Percentiles rank a stretch among this genome's conserved stretches.
Conservation (phyloP, 2,329 filamentous ascomycete species). For the Calonectria fujianensis region DNA sequence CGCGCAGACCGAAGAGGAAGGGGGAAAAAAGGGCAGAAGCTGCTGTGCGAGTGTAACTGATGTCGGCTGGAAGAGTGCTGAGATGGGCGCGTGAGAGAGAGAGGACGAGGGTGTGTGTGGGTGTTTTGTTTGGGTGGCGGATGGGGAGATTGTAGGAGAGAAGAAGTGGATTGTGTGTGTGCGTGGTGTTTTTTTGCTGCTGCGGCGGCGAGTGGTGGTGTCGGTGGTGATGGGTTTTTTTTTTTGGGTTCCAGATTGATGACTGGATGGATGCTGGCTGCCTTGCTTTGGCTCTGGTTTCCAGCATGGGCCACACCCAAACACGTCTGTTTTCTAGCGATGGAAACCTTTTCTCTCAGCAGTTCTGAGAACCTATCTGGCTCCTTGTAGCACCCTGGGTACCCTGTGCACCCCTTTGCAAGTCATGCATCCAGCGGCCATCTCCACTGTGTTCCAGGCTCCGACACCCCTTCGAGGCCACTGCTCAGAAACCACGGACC, state of each 20-base stretch:
- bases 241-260: constrained; percentile 38
- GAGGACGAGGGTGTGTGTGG: constrained; percentile 16
- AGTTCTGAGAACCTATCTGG: neutral
- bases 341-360: too few species aligned
- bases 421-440: constrained; percentile 26
- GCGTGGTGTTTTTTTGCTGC: constrained; percentile 18
- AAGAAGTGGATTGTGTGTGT: constrained; percentile 28
- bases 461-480: neutral
- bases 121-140: constrained; percentile 24
- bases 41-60: constrained; percentile 26
- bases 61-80: constrained; percentile 17
- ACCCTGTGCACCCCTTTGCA: constrained; percentile 9
- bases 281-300: neutral
- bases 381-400: constrained; percentile 15
- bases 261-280: constrained; percentile 19
- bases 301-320: constrained; percentile 21
- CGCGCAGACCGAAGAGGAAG: constrained; percentile 4
- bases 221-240: constrained; percentile 33
- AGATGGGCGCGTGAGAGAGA: constrained; percentile 1
- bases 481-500: constrained; percentile 7
- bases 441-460: constrained; percentile 34
- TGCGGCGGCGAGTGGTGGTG: constrained; percentile 25
- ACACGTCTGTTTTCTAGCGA: neutral
- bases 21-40: constrained; percentile 2
- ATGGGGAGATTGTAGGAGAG: constrained; percentile 18